Evolutionary conservation across 2,329 filamentous ascomycete genomes (phyloP), one percentile per base, ranked within the genome.

Genomic region (Colletotrichum simmondsii): DNA sequence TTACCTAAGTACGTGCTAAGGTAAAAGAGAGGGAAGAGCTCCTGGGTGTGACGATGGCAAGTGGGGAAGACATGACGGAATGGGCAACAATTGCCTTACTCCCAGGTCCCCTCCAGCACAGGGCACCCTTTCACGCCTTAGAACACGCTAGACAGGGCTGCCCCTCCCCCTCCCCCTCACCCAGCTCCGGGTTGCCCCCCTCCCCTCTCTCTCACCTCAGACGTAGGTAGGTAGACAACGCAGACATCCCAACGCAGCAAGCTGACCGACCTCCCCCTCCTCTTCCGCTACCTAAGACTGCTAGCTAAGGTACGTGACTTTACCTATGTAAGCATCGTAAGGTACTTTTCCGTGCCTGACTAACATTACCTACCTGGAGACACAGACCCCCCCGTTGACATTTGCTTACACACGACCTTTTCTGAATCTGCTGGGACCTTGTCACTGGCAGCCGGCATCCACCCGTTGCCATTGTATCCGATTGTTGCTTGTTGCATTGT

Each of bases 321-420:
- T 19, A 49, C 42, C 42, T 49, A 49, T 49, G 42, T n/a, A 49
- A 49, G 42, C 42, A 35, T n/a, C 54, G 14, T 2, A 35, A 58
- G 30, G 61, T 54, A 35, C n/a, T 35, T 64, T 64, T 64, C 32
- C 46, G 61, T 54, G 22, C 52, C 52, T 54, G 52, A n/a, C 52
- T 54, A 26, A 26, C 24, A 10, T 54, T 22, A n/a, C 16, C 30
- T 37, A 42, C 16, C 16, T 28, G 12, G 32, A 49, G 42, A 49
- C n/a, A 49, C 46, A 63, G 46, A 54, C 49, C 61, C 26, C 26
- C 61, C 37, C 16, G 37, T 54, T 19, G 32, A 28, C 16, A 28
- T 53, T 30, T 63, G 60, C 61, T 64, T 64, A 64, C 61, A 54
- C 12, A 64, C 61, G 42, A 46, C 24, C 22, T 26, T 42, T 24